Evolutionary conservation across 2,329 filamentous ascomycete species (phyloP), one percentile per base, ranked within the genome.

Genomic region (Tolypocladium cylindrosporum): DNA sequence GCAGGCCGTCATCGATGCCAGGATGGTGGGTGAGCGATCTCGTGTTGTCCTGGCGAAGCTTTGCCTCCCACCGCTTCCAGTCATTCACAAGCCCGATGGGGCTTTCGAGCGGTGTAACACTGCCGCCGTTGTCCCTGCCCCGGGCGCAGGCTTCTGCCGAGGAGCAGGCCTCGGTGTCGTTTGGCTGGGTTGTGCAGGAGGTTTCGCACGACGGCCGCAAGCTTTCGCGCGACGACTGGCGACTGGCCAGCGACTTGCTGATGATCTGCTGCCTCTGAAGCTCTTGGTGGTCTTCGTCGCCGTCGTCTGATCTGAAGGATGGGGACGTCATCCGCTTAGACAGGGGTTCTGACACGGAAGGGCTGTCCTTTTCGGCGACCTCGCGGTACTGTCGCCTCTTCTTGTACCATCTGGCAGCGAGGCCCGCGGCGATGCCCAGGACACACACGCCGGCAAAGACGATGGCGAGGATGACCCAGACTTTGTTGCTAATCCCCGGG

Each of bases 1-100:
- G 42, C 21, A 9, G 34, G 34, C 13, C 21, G 6, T 13, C 14
- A 31, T 62, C 62, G 10, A 71, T 54, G 39, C 66, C 65, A 4
- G 71, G 70, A 55, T 72, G 71, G 27, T 57, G 57, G 50, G 63
- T 60, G 45, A 70, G 65, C 8, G 70, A 66, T 6, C 60, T 60
- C 3, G 65, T 65, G 50, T 66, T 63, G 13, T 72, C 68, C 10
- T 59, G 63, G 52, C 70, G 67, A 3, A 70, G 55, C 41, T 65
- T 64, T 2, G 74, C 73, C 61, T 77, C 75, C 61, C 70, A 71
- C 34, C 69, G 70, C 60, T 76, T 77, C 71, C 69, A 74, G 41
- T 75, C 71, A 2, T 65, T 67, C 40, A 63, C 67, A 1, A 71
- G 58, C 11, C 57, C 66, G 43, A 58, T 61, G 24, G 50, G 24